Base-by-base conservation (phyloP, 2,329 filamentous ascomycete species). In the Cryphonectria parasitica region DNA sequence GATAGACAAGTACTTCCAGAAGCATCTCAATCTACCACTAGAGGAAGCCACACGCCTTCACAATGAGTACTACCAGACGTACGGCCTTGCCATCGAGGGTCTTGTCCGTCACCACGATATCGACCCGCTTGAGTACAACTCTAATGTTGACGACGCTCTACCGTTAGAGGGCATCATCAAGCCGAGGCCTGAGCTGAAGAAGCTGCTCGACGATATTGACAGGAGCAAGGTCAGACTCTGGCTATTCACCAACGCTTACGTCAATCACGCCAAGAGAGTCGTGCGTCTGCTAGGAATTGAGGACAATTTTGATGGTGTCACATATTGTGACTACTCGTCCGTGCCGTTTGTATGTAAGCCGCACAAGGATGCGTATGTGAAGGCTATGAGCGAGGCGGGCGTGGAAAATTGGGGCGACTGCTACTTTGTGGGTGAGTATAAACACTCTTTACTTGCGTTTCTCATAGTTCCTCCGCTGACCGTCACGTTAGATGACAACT, bases 241-340 rank as follows among this genome's bases (percentile, higher is more conserved):
- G 96, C 89, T 99, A 1, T 91, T 99, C 77, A 99, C 97, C 1
- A 99, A 99, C 78, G 96, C 97, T 31, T 98, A 99, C 77, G 84
- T 97, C 74, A 98, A 86, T 45, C 96, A 99, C 77, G 96, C 90
- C 43, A 90, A 89, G 77, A 84, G 94, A 58, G 96, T 99, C 0
- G 89, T 98, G 17, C 89, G 87, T 72, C 83, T 99, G 28, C 85
- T 99, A 1, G 90, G 88, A 2, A 85, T 99, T 34, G 94, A 97
- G 1, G 93, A 97, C 78, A 83, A 95, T 36, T 99, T 99, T 78
- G 95, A 98, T 73, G 96, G 96, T 10, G 89, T 98, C 72, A 99
- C 96, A 0, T 99, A 90, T 80, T 99, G 97, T 78, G 93, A 99
- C 80, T 99, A 99, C 81, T 86, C 84, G 15, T 82, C 87, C 22